These are phyloP conservation scores for Vitis hybrid DNA, from an alignment of 177 flowering plant species.

Conservation along the genomic window DNA sequence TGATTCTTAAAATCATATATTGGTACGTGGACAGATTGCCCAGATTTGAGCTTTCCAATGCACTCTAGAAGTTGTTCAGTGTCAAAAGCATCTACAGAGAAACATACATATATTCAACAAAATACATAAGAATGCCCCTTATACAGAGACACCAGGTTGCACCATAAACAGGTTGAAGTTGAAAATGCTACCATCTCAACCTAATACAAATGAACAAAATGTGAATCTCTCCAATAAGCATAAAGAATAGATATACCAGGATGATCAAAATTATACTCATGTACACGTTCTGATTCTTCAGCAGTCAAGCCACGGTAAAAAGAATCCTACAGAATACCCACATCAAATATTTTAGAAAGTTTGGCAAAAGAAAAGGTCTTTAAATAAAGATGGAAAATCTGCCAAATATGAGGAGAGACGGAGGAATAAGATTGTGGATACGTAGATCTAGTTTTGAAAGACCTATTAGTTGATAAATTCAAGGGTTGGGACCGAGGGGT, in stretches of 20 bases:
- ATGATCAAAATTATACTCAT: slow-evolving; percentile 97
- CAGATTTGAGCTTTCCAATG: slow-evolving; percentile 57
- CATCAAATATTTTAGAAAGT: slow-evolving; percentile 2
- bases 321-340: slow-evolving; percentile 64
- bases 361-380: not conserved
- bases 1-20: slow-evolving; percentile 94
- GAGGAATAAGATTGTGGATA: too few species aligned
- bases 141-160: not conserved
- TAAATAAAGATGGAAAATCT: not conserved
- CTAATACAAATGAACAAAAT: not conserved
- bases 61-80: slow-evolving; percentile 94
- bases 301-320: slow-evolving; percentile 93
- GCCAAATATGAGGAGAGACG: too few species aligned
- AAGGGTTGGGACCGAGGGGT: too few species aligned
- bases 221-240: too few species aligned
- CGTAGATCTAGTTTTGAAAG: too few species aligned
- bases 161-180: not conserved
- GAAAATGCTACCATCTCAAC: not conserved
- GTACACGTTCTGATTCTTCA: slow-evolving; percentile 82
- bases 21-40: slow-evolving; percentile 89
- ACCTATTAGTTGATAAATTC: too few species aligned
- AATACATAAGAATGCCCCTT: not conserved
- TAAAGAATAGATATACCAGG: slow-evolving; percentile 58
- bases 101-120: slow-evolving; percentile 8
- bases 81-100: slow-evolving; percentile 87